A percentile compares a stretch with the other conserved stretches of the same genome.
These are phyloP conservation scores for Candida sakaeoensis DNA, from an alignment of 805 yeast species.

Conservation along the genomic window DNA sequence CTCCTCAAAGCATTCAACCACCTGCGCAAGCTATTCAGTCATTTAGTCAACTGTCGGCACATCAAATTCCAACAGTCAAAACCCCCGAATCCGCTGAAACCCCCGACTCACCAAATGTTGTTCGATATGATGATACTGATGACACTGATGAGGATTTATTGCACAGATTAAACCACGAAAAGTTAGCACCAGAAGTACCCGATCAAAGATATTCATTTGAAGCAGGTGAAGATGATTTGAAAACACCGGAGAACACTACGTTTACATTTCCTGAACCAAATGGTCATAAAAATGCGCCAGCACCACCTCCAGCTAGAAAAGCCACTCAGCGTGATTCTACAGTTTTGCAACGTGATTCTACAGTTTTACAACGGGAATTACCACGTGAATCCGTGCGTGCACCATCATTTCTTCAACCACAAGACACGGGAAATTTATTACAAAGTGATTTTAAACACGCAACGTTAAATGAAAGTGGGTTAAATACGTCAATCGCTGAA, in stretches of 20 bases:
- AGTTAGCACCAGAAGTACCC: slow-evolving; percentile 2
- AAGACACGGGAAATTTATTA: slow-evolving; percentile 37
- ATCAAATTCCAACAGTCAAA: background rate
- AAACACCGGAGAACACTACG: slow-evolving; percentile 24
- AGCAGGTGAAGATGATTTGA: slow-evolving; percentile 35
- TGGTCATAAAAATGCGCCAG: slow-evolving; percentile 26
- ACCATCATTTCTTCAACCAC: slow-evolving; percentile 23
- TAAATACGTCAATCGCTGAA: slow-evolving; percentile 85
- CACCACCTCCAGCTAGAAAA: slow-evolving; percentile 58
- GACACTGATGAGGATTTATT: slow-evolving; percentile 21
- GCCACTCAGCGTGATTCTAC: slow-evolving; percentile 27
- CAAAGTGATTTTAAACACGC: slow-evolving; percentile 24
- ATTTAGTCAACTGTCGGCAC: too few relatives aligned
- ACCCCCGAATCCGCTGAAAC: background rate
- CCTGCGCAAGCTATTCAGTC: too few relatives aligned
- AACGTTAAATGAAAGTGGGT: slow-evolving; percentile 47
- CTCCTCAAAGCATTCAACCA: slow-evolving; percentile 12
- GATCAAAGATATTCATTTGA: slow-evolving; percentile 33
- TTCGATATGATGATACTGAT: slow-evolving; percentile 27
- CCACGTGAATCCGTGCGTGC: too few relatives aligned
- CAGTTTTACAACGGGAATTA: slow-evolving; percentile 17
- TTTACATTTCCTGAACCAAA: slow-evolving; percentile 7
- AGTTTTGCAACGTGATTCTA: slow-evolving; percentile 18
- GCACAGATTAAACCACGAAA: slow-evolving; percentile 29
- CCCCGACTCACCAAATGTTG: slow-evolving; percentile 32